phyloP scores from a whole-genome alignment of 176 grass and related monocot genomes.

The Rhynchospora breviuscula region DNA sequence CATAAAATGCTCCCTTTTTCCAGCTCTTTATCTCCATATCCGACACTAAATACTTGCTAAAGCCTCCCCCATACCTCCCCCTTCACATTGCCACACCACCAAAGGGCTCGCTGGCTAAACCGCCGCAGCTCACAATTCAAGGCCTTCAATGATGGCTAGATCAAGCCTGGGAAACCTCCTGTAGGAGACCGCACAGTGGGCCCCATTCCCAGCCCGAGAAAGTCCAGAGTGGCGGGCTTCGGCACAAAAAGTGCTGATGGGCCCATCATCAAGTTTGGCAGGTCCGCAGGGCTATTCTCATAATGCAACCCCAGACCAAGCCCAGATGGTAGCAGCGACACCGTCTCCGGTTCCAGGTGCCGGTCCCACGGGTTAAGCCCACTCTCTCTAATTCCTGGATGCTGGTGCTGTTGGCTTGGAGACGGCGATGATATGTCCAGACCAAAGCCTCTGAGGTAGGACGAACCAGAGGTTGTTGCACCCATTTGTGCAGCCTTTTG shows the following conservation, averaged over 20 bases:
- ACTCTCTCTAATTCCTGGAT: slow-evolving; percentile 30
- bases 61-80: slow-evolving; percentile 41
- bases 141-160: slow-evolving; percentile 48
- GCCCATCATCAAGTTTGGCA: slow-evolving; percentile 78
- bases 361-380: slow-evolving; percentile 46
- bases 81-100: slow-evolving; percentile 18
- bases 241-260: slow-evolving; percentile 47
- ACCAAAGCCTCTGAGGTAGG: slow-evolving; percentile 65
- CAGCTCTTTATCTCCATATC: neutral
- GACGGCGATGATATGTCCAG: slow-evolving; percentile 51
- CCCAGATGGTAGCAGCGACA: slow-evolving; percentile 58
- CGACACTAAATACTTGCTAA: slow-evolving; percentile 39
- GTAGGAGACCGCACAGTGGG: slow-evolving; percentile 31
- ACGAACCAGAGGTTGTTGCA: slow-evolving; percentile 51
- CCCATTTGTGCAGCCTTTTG: slow-evolving; percentile 98
- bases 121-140: slow-evolving; percentile 39
- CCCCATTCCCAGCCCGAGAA: slow-evolving; percentile 76
- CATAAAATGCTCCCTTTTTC: slow-evolving; percentile 9
- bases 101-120: slow-evolving; percentile 29
- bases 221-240: slow-evolving; percentile 85
- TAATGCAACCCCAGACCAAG: slow-evolving; percentile 69
- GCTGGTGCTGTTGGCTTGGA: slow-evolving; percentile 28
- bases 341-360: slow-evolving; percentile 33
- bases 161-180: slow-evolving; percentile 48
- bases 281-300: slow-evolving; percentile 25